A percentile compares a stretch with the other conserved stretches of the same genome.
These are phyloP conservation scores for Priceomyces carsonii DNA, from an alignment of 805 yeast genomes.

Conservation along the genomic window DNA sequence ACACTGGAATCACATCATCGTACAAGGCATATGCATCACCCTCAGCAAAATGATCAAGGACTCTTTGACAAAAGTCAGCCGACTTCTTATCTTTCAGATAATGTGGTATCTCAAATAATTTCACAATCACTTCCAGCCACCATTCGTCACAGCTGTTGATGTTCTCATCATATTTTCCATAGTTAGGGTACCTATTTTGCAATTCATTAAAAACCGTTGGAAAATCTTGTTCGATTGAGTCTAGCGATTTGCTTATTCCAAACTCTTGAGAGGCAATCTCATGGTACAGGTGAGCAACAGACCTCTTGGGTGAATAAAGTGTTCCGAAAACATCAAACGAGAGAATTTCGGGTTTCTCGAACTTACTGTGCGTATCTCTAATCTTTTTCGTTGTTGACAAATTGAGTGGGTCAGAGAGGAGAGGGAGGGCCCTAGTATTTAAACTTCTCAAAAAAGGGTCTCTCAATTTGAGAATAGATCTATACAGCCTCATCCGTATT, in stretches of 20 bases:
- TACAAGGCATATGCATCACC: slow-evolving; percentile 52
- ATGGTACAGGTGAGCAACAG: slow-evolving; percentile 56
- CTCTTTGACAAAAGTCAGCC: slow-evolving; percentile 40
- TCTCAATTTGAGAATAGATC: background rate
- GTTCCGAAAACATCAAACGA: slow-evolving; percentile 74
- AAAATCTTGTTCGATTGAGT: slow-evolving; percentile 25
- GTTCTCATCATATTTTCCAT: slow-evolving; percentile 47
- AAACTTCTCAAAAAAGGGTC: background rate
- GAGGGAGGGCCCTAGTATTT: slow-evolving; percentile 1
- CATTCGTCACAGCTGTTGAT: slow-evolving; percentile 39
- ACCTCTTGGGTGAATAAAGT: slow-evolving; percentile 54
- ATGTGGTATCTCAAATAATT: slow-evolving; percentile 39
- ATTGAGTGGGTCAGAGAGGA: slow-evolving; percentile 25
- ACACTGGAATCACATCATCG: slow-evolving; percentile 53
- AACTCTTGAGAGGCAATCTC: slow-evolving; percentile 43
- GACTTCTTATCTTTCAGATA: slow-evolving; percentile 20
- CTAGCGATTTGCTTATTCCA: slow-evolving; percentile 37
- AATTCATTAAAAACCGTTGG: slow-evolving; percentile 36
- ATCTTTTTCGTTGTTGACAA: slow-evolving; percentile 22
- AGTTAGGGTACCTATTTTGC: slow-evolving; percentile 52
- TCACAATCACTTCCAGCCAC: slow-evolving; percentile 58
- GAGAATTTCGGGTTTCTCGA: slow-evolving; percentile 48
- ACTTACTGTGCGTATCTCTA: slow-evolving; percentile 24
- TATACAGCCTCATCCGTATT: background rate
- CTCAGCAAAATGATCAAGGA: slow-evolving; percentile 51